Base-by-base conservation (phyloP, 78 protist genomes). In the Tieghemostelium lacteum region DNA sequence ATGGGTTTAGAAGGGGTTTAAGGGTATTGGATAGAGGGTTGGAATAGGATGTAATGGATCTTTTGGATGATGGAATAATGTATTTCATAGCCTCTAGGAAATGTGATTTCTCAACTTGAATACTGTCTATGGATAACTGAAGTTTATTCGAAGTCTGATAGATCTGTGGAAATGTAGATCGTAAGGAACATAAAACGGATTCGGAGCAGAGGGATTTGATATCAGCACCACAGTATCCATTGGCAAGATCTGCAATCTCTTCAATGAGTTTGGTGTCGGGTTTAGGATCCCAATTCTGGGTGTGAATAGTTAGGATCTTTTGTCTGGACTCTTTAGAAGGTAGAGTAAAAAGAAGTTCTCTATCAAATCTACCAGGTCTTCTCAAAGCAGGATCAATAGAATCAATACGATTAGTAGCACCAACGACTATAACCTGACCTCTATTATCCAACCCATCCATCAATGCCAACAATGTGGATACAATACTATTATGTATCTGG, bases 361-460 rank as follows among this genome's bases (percentile, higher is more conserved):
- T 80, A 69, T 96, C 98, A 50, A 98, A 98, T 31, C 99, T 78
- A 36, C 98, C 98, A 3, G 99, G 94, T 76, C 94, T 33, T 52
- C 94, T 77, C 28, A 98, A 75, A 0, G 99, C 99, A 14, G 99
- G 99, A 69, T 98, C 99, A 10, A 98, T 96, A 22, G 97, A 73
- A 60, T 97, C 98, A 22, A 93, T 85, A 19, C 99, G 36, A 76
- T 98, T 98, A 39, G 99, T 98, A 26, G 99, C 99, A 7, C 98
- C 99, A 20, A 98, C 94, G 22, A 97, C 97, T 33, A 98, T 69
- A 7, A 87, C 94, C 28, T 92, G 88, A 28, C 97, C 95, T 14
- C 97, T 67, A 42, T 34, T 52, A 36, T 94, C 97, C 14, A 98
- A 65, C 2, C 99, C 99, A 65, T 98, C 99, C 98, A 97, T 95